Evolutionary conservation across 2,329 filamentous ascomycete genomes (phyloP), one percentile per base, ranked within the genome.

Genomic region (Colletotrichum trifolii): DNA sequence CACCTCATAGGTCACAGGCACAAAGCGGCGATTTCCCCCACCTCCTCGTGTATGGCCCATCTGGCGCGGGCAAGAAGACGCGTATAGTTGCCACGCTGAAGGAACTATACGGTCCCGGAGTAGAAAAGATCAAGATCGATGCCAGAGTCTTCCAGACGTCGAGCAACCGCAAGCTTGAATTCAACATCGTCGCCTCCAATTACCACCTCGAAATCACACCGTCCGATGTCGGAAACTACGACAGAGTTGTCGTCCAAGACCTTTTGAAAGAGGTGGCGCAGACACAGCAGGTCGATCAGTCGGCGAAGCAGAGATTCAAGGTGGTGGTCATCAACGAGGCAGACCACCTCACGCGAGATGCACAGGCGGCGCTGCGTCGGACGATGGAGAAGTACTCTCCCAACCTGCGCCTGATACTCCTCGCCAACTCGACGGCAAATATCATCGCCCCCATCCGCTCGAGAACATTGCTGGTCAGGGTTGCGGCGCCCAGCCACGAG

Each of bases 71-170:
- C 70, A 99, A 99, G 79, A 99, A 99, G 81, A 99, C 96, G 1
- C 90, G 96, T 47, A 96, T 98, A 70, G 93, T 97, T 15, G 94
- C 96, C 13, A 98, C 95, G 0, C 82, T 99, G 4, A 97, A 97
- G 77, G 95, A 97, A 75, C 86, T 99, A 8, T 99, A 96, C 78
- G 96, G 96, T 0, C 90, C 95, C 0, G 95, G 96, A 47, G 96
- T 97, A n/a, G 96, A 99, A 75, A 98, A 97, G 85, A 99, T 99
- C 85, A 98, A 98, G 82, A 98, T 99, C 79, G 96, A 99, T 76
- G 93, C 94, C 11, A 92, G 96, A 69, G 91, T 97, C 64, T 99
- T 99, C 82, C 94, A 97, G 79, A 98, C 96, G 1, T 94, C 89
- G 25, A 91, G 91, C 74, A 98, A 97, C 78, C 93, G 96, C 76